Evolutionary conservation across 345 rosid species (phyloP), one percentile per base, ranked within the genome.

Genomic region (Populus ilicifolia): DNA sequence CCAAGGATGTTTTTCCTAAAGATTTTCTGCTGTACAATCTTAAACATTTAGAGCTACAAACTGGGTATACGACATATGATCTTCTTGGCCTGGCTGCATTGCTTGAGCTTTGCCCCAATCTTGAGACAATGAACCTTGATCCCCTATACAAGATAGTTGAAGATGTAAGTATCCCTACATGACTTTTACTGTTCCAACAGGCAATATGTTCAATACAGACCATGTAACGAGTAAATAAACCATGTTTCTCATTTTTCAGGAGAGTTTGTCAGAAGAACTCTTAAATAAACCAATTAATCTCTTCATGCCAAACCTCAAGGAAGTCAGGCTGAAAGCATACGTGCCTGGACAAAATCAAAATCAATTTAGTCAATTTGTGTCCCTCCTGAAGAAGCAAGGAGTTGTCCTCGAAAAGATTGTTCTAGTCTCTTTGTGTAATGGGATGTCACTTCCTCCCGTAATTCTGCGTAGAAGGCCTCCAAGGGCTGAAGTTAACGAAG

Each of bases 121-220:
- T 74, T 65, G 77, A 74, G 70, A 74, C 77, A 43, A 43, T 74
- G 70, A 44, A 43, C 70, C 70, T 63, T 41, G 70, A 74, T 74
- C 46, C 27, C 44, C 69, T 74, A 4, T 44, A n/a, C n/a, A 74
- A 73, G 77, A 16, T 74, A 18, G 56, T 17, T 33, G 29, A 62
- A 11, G 69, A 74, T 44, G 77, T 74, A 68, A 74, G 77, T 43
- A 29, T 12, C 25, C 69, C 44, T 43, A 25, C 39, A 20, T 0
- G 9, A 36, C n/a, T 73, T 14, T 59, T 56, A 5, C 66, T 17
- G 17, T 8, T 73, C 66, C 27, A 54, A 23, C 2, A 7, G 54
- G 27, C 59, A 52, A 52, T 52, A 52, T 52, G 23, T 74, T 17
- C 36, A 74, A 33, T 23, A 1, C 48, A 62, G 17, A 11, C n/a